Base-by-base conservation (phyloP, 1,284 basidiomycete species). In the Porodaedalea pini region DNA sequence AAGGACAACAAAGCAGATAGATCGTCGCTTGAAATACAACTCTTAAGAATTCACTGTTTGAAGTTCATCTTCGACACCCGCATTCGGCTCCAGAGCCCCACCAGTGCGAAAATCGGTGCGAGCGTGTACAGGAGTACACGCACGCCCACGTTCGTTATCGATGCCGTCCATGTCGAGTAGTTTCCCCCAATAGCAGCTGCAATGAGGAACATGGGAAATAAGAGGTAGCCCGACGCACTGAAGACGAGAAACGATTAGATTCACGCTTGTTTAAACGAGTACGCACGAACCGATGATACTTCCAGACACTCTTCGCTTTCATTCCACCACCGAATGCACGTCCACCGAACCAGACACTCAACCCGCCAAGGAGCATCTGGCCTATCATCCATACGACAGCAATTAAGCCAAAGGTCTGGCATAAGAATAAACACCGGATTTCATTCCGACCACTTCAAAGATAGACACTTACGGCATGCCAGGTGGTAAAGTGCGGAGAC, bases 391-490 rank as follows among this genome's bases (percentile, higher is more conserved):
- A 61, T 25, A 59, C 54, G 13, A 63, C 41, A 15, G 64, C 60
- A 21, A 61, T 32, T 10, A 63, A 37, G 2, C 62, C 65, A 47
- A 64, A 57, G 10, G 55, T 54, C 58, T 62, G 5, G 17, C 17
- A n/a, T 27, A 43, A 50, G 25, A 4, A 29, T 39, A 23, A 31
- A 25, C 15, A 34, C 19, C 2, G 31, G 47, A 32, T 13, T 29
- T 13, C 41, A 41, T 19, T 25, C 27, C 23, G 23, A 41, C 19
- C n/a, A 39, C 1, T 13, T 25, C 21, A 53, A 23, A 39, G 32
- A 19, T 10, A 48, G 7, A 27, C 11, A 57, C 61, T 56, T 41
- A 64, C 63, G 25, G 61, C 63, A 55, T 66, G 65, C 62, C 58
- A 62, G 23, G 61, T 62, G 4, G 58, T 56, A 41, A 66, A 64